Percentiles rank a stretch among this genome's conserved stretches.
Evolutionary conservation across 176 grass and related monocot species (phyloP).

Genomic region (Zizania latifolia): DNA sequence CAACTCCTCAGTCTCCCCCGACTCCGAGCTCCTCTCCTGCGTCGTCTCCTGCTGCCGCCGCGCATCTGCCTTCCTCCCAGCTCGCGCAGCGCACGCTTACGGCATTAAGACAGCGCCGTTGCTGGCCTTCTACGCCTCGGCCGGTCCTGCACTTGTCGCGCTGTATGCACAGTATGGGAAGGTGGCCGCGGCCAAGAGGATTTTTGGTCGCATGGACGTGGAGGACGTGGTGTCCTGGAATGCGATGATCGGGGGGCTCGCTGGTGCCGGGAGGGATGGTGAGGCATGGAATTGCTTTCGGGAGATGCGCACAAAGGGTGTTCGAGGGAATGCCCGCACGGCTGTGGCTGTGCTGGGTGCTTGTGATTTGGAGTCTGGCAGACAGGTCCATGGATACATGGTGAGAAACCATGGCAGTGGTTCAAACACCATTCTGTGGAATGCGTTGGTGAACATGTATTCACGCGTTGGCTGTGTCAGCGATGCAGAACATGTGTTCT

Average conservation of each 20-base stretch:
- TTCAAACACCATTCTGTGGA: slow-evolving; percentile 25
- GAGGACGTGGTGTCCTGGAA: slow-evolving; percentile 71
- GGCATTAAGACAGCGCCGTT: slow-evolving; percentile 36
- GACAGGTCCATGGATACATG: slow-evolving; percentile 54
- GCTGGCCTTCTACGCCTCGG: slow-evolving; percentile 42
- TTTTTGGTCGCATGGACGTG: slow-evolving; percentile 39
- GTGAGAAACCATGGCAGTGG: neutral
- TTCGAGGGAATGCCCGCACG: slow-evolving; percentile 41
- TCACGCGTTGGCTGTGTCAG: slow-evolving; percentile 37
- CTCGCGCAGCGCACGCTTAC: slow-evolving; percentile 45
- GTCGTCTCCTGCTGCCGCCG: slow-evolving; percentile 56
- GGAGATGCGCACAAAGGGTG: slow-evolving; percentile 40
- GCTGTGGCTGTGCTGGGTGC: slow-evolving; percentile 36
- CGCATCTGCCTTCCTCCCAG: slow-evolving; percentile 20
- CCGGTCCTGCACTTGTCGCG: slow-evolving; percentile 60
- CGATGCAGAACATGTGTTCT: slow-evolving; percentile 45
- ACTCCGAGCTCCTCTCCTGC: slow-evolving; percentile 54
- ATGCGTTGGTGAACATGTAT: slow-evolving; percentile 66
- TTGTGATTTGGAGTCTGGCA: slow-evolving; percentile 46
- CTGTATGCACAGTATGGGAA: slow-evolving; percentile 43
- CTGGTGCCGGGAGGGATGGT: slow-evolving; percentile 3
- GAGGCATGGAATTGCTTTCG: slow-evolving; percentile 47
- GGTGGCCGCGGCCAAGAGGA: slow-evolving; percentile 23
- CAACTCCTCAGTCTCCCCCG: slow-evolving; percentile 43
- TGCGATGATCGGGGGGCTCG: slow-evolving; percentile 43